A percentile compares a stretch with the other conserved stretches of the same genome.
Evolutionary conservation across 1,139 yeast genomes (phyloP).

Genomic region (Yamadazyma triangularis): DNA sequence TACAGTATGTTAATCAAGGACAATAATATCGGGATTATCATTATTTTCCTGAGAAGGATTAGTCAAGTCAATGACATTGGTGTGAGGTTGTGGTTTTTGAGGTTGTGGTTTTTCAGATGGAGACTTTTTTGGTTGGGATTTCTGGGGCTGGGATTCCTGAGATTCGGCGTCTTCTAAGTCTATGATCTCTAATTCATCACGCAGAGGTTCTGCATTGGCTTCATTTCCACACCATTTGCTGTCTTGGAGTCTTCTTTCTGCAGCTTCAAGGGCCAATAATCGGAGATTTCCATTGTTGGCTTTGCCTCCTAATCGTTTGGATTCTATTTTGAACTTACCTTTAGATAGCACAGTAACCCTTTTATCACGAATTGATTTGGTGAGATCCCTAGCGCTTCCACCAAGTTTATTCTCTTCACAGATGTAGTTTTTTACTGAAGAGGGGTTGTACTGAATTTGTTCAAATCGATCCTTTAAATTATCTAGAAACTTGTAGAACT

Average conservation of each 20-base stretch:
- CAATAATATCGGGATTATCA: too few species aligned
- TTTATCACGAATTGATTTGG: slow-evolving; percentile 29
- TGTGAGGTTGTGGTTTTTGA: too few species aligned
- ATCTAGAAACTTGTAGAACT: slow-evolving; percentile 64
- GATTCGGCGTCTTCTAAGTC: too few species aligned
- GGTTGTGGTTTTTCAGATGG: too few species aligned
- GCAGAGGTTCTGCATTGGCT: slow-evolving; percentile 23
- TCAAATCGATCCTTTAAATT: slow-evolving; percentile 57
- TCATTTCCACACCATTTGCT: slow-evolving; percentile 47
- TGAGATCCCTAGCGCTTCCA: slow-evolving; percentile 13
- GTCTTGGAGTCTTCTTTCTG: slow-evolving; percentile 58
- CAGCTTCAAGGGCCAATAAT: slow-evolving; percentile 59
- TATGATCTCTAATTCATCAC: slow-evolving; percentile 26
- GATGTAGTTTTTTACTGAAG: slow-evolving; percentile 20
- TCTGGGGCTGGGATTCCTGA: too few species aligned
- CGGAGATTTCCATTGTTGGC: slow-evolving; percentile 26
- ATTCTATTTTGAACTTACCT: slow-evolving; percentile 36
- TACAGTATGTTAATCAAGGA: too few species aligned
- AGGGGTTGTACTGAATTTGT: slow-evolving; percentile 36
- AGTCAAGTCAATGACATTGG: too few species aligned
- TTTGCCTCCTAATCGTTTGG: slow-evolving; percentile 28
- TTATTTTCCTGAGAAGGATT: too few species aligned
- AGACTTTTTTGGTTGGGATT: too few species aligned
- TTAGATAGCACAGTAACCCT: slow-evolving; percentile 35
- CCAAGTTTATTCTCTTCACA: slow-evolving; percentile 59